Base-by-base conservation (phyloP, 2,329 filamentous ascomycete species). In the Beauveria sp. region DNA sequence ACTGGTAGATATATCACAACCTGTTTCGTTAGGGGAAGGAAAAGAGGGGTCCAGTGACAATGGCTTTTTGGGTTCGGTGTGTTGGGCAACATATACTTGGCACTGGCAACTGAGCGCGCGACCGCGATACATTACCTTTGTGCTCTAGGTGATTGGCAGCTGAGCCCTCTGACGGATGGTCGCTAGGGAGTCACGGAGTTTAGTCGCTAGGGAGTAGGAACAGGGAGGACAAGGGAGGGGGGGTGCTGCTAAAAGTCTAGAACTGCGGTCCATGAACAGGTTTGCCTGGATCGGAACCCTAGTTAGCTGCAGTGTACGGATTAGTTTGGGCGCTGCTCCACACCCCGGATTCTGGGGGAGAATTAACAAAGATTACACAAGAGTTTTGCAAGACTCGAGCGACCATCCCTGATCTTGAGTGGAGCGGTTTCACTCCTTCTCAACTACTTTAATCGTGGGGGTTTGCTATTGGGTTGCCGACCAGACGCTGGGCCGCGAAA, bases 201-300 rank as follows among this genome's bases (percentile, higher is more conserved):
- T 3, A 34, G 31, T 34, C 31, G 31, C 10, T 2, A 34, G 10
- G 31, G 31, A 34, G 31, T 16, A 16, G 12, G 12, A 38, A 38
- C 34, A 14, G 12, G 34, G 34, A 38, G 34, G 26, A 46, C n/a
- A 42, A 42, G 48, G 31, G 24, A 26, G 55, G 53, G 34, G 61
- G 61, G 48, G 60, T 62, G 61, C 5, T 48, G 48, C 42, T 54
- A 62, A 54, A 22, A 59, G 61, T 62, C 61, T 62, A 62, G 61
- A 62, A 62, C 61, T 57, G 42, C 42, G 53, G 54, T 62, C 61
- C 53, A 62, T 62, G 53, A 54, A 46, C 59, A 54, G n/a, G 16
- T 50, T 12, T 61, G 51, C 51, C 51, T 43, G 51, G 59, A 61
- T 61, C 59, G 59, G 59, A 61, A 50, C 43, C 31, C 14, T 49